phyloP scores from a whole-genome alignment of 2,329 filamentous ascomycete species.

The Lasiodiplodia citricola region DNA sequence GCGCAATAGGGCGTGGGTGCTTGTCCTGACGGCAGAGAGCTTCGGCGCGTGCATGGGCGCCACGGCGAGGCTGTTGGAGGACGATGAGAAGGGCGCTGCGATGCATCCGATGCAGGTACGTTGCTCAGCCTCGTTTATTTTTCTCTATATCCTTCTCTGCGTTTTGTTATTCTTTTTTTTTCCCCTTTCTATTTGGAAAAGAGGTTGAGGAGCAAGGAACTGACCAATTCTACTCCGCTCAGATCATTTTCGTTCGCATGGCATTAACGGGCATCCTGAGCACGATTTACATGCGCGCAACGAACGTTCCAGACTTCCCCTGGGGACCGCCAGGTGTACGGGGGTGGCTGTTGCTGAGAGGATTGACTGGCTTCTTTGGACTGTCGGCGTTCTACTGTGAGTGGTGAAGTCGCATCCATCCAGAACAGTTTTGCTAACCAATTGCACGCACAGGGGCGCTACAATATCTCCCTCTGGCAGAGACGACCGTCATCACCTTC shows the following conservation, averaged over 20 bases:
- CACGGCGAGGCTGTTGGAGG: constrained; percentile 19
- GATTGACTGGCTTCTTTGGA: constrained; percentile 36
- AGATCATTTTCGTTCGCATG: constrained; percentile 80
- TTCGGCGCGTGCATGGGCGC: constrained; percentile 25
- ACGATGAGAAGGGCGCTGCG: constrained; percentile 10
- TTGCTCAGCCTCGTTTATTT: too few relatives aligned
- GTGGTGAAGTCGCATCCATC: not conserved
- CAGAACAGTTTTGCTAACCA: not conserved
- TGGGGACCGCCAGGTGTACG: constrained; percentile 33
- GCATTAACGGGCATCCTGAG: constrained; percentile 70
- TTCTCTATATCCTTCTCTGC: too few relatives aligned
- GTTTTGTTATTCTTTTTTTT: not conserved
- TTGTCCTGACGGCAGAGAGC: constrained; percentile 16
- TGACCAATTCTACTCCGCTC: not conserved
- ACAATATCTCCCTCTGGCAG: constrained; percentile 79
- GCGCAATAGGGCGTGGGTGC: constrained; percentile 20
- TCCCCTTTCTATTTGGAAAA: not conserved
- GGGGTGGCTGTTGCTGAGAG: constrained; percentile 33
- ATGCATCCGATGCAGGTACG: constrained; percentile 27
- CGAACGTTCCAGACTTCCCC: constrained; percentile 44
- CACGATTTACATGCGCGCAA: constrained; percentile 73
- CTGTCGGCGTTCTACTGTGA: constrained; percentile 39
- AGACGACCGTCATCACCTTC: constrained; percentile 87
- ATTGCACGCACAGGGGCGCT: constrained; percentile 63
- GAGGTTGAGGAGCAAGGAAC: not conserved